These are phyloP conservation scores for Daldinia eschscholtzii DNA, from an alignment of 2,329 filamentous ascomycete genomes.

Conservation along the genomic window DNA sequence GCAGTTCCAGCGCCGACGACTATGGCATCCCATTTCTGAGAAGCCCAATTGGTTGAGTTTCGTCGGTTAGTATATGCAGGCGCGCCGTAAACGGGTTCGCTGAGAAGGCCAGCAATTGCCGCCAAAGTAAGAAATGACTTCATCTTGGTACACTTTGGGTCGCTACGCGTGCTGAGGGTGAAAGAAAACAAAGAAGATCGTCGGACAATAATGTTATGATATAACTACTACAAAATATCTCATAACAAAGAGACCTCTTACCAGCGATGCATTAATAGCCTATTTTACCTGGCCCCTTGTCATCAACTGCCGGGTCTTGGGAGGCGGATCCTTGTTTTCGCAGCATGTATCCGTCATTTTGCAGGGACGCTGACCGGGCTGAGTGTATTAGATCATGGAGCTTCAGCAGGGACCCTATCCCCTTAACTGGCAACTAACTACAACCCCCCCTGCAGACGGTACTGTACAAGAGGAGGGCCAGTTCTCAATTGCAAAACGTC, in stretches of 20 bases:
- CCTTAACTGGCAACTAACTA: no score
- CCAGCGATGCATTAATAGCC: slow-evolving; percentile 21
- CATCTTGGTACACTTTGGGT: slow-evolving; percentile 31
- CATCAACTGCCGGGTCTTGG: not conserved
- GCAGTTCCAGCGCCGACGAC: slow-evolving; percentile 65
- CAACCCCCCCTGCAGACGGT: not conserved
- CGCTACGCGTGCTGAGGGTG: not conserved
- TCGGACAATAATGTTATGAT: slow-evolving; percentile 22
- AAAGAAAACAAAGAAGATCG: not conserved
- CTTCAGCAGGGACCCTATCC: not conserved
- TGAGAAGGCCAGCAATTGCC: slow-evolving; percentile 26
- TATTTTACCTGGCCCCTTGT: slow-evolving; percentile 17
- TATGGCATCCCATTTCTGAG: slow-evolving; percentile 54
- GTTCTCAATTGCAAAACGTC: no score
- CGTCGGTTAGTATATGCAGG: slow-evolving; percentile 24
- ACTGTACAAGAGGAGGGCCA: no score
- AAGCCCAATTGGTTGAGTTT: slow-evolving; percentile 44
- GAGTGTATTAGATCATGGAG: not conserved
- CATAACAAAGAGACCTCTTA: slow-evolving; percentile 4
- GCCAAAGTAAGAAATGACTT: slow-evolving; percentile 31
- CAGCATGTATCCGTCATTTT: not conserved
- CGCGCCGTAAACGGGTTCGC: slow-evolving; percentile 31
- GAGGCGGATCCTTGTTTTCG: not conserved
- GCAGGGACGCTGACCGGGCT: not conserved
- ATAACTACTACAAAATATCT: slow-evolving; percentile 18